A percentile compares a stretch with the other conserved stretches of the same genome.
Evolutionary conservation across 768 basidiomycete species (phyloP).

Genomic region (Suillus sp.): DNA sequence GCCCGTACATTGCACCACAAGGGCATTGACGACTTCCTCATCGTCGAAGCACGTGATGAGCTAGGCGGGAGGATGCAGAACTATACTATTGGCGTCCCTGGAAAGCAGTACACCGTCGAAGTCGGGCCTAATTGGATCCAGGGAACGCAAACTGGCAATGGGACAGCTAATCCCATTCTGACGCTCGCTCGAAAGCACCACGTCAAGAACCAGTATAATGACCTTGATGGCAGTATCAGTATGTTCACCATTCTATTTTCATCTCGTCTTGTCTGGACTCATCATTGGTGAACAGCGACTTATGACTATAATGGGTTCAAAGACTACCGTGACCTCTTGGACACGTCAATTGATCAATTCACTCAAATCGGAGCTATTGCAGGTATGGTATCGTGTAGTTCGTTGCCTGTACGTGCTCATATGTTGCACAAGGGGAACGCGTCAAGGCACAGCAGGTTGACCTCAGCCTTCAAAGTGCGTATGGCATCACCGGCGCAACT

Average conservation of each 20-base stretch:
- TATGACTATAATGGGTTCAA: constrained; percentile 53
- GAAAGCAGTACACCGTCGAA: constrained; percentile 49
- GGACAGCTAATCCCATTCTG: constrained; percentile 62
- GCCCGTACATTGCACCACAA: constrained; percentile 58
- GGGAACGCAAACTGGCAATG: constrained; percentile 49
- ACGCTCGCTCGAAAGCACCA: constrained; percentile 57
- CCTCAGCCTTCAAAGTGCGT: constrained; percentile 53
- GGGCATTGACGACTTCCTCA: constrained; percentile 58
- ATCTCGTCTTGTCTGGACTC: not conserved
- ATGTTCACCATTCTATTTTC: constrained; percentile 22
- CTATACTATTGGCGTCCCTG: constrained; percentile 42
- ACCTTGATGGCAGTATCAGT: constrained; percentile 49
- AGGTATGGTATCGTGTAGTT: constrained; percentile 33
- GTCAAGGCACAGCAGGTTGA: constrained; percentile 53
- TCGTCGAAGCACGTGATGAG: constrained; percentile 59
- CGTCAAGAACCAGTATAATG: constrained; percentile 46
- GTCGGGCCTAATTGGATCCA: constrained; percentile 66
- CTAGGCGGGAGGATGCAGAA: constrained; percentile 65
- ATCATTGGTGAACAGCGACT: constrained; percentile 41
- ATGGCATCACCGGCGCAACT: constrained; percentile 49
- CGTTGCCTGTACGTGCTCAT: not conserved
- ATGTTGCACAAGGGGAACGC: constrained; percentile 39
- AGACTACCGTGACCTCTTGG: constrained; percentile 50
- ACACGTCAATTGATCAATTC: constrained; percentile 43
- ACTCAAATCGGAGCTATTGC: constrained; percentile 44